Evolutionary conservation across 495 filamentous ascomycete genomes (phyloP).

Genomic region (Clavariopsis aquatica): DNA sequence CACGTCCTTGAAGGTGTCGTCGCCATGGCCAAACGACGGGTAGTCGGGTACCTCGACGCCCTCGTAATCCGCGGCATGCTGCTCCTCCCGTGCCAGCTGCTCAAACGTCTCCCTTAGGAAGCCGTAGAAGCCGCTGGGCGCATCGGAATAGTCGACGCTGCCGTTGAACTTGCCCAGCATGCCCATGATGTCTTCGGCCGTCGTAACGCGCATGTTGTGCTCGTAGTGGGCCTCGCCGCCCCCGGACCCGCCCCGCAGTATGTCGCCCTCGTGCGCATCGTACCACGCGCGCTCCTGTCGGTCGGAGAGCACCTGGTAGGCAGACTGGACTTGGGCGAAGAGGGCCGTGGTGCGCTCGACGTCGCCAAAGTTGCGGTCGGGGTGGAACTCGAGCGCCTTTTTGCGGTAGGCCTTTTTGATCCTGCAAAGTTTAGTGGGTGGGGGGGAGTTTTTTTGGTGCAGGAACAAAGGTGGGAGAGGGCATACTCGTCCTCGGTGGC

Average conservation of each 20-base stretch:
- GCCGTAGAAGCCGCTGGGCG: conserved; percentile 77
- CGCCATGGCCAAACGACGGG: conserved; percentile 73
- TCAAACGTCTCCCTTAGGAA: conserved; percentile 73
- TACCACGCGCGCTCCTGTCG: conserved; percentile 97
- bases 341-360: conserved; percentile 75
- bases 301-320: conserved; percentile 93
- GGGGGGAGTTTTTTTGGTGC: too few species aligned
- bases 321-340: conserved; percentile 89
- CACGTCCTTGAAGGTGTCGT: conserved; percentile 67
- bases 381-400: conserved; percentile 91
- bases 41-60: conserved; percentile 61
- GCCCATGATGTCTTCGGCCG: conserved; percentile 69
- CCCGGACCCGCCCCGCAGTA: conserved; percentile 65
- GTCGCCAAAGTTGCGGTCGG: conserved; percentile 90
- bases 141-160: conserved; percentile 74
- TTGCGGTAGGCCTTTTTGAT: conserved; percentile 91
- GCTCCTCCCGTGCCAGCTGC: conserved; percentile 79
- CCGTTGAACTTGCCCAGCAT: conserved; percentile 75
- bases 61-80: conserved; percentile 68
- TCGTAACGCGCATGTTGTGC: conserved; percentile 68
- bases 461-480: not conserved
- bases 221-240: conserved; percentile 55
- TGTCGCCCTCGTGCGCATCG: conserved; percentile 85
- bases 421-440: too few species aligned
- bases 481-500: conserved; percentile 83